phyloP scores from a whole-genome alignment of 495 filamentous ascomycete genomes.

The Penicillium daleae region DNA sequence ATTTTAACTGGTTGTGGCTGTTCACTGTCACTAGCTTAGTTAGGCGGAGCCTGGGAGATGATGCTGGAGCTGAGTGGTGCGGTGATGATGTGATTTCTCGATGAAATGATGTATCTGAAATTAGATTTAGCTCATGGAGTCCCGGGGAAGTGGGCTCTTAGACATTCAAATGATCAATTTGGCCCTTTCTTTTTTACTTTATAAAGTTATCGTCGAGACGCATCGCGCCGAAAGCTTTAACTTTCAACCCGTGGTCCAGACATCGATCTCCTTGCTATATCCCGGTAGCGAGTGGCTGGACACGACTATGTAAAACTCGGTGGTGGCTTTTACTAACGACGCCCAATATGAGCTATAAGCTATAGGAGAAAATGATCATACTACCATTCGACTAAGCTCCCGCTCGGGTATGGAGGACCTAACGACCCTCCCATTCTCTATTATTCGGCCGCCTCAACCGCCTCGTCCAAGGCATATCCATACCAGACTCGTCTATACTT shows the following conservation, averaged over 20 bases:
- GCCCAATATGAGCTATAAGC: background rate
- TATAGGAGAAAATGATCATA: background rate
- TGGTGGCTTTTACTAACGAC: background rate
- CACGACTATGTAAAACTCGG: background rate
- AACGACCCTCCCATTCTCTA: background rate
- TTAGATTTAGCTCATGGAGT: background rate
- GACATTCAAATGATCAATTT: background rate
- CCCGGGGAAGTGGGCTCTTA: background rate
- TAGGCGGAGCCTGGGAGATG: background rate
- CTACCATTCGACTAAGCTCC: background rate
- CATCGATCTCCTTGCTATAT: background rate
- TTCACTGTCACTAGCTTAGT: background rate
- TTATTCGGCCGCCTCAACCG: conserved; percentile 1
- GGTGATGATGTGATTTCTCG: conserved; percentile 1
- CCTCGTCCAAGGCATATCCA: background rate
- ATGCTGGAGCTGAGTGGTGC: background rate
- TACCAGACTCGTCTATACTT: background rate
- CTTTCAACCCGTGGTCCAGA: background rate
- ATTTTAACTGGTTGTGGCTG: too few species aligned
- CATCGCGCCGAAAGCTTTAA: background rate
- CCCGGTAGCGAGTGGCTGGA: background rate
- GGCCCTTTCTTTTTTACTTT: background rate
- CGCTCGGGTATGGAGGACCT: background rate
- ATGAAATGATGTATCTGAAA: conserved; percentile 3
- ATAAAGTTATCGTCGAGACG: background rate